Conservation (phyloP, 2,329 filamentous ascomycete genomes). For the Myriangium duriaei region DNA sequence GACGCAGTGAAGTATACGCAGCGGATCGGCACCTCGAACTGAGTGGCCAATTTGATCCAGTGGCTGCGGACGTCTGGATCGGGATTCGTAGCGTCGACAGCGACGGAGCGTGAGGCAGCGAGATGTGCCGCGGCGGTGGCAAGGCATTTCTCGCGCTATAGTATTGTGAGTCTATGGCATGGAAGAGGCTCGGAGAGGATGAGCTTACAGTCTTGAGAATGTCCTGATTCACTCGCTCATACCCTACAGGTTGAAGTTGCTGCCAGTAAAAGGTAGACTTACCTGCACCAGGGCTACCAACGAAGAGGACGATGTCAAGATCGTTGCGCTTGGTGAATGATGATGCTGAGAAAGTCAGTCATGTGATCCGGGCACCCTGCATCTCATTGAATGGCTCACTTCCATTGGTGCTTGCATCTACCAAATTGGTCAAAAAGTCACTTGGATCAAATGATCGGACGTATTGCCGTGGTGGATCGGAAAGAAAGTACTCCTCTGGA, state of each 20-base stretch:
- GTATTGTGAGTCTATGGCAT: constrained; percentile 22
- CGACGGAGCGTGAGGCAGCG: constrained; percentile 54
- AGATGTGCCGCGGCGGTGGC: constrained; percentile 59
- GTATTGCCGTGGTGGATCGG: constrained; percentile 53
- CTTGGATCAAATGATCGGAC: constrained; percentile 58
- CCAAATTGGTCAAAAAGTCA: constrained; percentile 33
- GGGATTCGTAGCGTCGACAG: constrained; percentile 91
- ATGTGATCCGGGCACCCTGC: too few relatives aligned
- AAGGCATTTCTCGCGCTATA: constrained; percentile 50
- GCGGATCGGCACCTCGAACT: constrained; percentile 60
- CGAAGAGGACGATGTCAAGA: constrained; percentile 70
- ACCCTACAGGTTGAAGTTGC: constrained; percentile 63
- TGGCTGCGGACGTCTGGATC: constrained; percentile 62
- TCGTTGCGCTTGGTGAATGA: constrained; percentile 48
- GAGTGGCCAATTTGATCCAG: constrained; percentile 65
- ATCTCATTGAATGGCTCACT: constrained; percentile 22
- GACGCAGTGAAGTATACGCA: constrained; percentile 75
- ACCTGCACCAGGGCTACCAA: constrained; percentile 77
- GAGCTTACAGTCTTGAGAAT: constrained; percentile 55
- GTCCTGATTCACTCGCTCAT: constrained; percentile 84
- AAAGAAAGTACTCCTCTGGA: constrained; percentile 84
- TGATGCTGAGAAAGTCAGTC: constrained; percentile 14
- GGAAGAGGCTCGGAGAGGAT: constrained; percentile 12
- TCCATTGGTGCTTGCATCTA: constrained; percentile 20
- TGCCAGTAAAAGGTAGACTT: constrained; percentile 87